phyloP scores from a whole-genome alignment of 2,329 filamentous ascomycete genomes.

The Scedosporium minutisporum region DNA sequence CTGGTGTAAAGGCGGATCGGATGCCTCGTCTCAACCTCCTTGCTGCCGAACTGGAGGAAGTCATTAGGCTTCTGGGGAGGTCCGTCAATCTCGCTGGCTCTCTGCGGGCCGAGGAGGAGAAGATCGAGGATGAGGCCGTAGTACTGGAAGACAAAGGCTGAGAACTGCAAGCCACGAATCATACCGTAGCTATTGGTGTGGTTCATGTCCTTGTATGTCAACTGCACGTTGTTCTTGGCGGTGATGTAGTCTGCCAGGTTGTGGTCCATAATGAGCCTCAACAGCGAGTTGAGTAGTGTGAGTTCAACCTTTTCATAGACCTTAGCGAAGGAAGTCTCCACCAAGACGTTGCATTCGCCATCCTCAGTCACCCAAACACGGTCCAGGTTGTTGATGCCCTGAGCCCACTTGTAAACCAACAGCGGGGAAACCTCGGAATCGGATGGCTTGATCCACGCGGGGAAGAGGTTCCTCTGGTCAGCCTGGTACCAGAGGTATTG shows the following conservation, averaged over 20 bases:
- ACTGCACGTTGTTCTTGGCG: constrained; percentile 97
- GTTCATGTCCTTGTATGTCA: constrained; percentile 99
- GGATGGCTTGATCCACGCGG: constrained; percentile 97
- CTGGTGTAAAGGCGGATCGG: constrained; percentile 95
- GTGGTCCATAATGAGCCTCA: constrained; percentile 97
- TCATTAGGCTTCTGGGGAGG: constrained; percentile 92
- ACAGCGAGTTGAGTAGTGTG: constrained; percentile 83
- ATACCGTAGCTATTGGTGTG: constrained; percentile 98
- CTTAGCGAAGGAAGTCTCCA: constrained; percentile 97
- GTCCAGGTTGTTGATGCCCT: constrained; percentile 96
- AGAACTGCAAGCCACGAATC: constrained; percentile 96
- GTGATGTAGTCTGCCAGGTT: constrained; percentile 99
- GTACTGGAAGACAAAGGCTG: constrained; percentile 97
- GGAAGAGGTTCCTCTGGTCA: constrained; percentile 92
- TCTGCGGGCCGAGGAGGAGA: constrained; percentile 80
- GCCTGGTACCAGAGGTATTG: constrained; percentile 99
- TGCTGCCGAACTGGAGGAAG: constrained; percentile 92
- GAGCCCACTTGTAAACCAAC: constrained; percentile 96
- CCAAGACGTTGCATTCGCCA: constrained; percentile 96
- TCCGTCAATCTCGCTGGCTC: constrained; percentile 95
- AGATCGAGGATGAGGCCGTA: constrained; percentile 94
- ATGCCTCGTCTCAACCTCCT: constrained; percentile 83
- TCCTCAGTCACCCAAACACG: constrained; percentile 91
- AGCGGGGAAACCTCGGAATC: constrained; percentile 95
- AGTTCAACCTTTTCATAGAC: constrained; percentile 99